Percentiles rank a stretch among this genome's conserved stretches.
Conservation (phyloP, 306 rosid species). For the Astragalus membranaceus region DNA sequence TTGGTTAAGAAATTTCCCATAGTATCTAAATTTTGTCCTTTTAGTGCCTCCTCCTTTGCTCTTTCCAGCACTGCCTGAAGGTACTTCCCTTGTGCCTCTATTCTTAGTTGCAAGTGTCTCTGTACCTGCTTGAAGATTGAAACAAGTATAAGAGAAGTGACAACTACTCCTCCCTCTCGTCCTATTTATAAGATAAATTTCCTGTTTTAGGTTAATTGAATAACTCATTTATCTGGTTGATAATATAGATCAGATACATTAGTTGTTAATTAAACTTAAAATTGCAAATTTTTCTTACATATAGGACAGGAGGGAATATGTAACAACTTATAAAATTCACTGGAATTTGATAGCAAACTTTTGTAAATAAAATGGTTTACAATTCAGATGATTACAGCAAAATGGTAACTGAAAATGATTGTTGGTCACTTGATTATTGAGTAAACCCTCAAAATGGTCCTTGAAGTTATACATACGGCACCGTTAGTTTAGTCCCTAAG, state of each 20-base stretch:
- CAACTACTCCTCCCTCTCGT: neutral
- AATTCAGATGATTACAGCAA: neutral
- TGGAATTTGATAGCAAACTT: neutral
- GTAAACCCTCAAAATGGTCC: neutral
- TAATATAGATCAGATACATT: too few species aligned
- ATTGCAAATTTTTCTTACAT: too few species aligned
- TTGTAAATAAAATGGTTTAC: neutral
- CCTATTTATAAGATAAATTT: too few species aligned
- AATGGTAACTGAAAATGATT: neutral
- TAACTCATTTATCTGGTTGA: too few species aligned
- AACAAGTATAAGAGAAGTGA: neutral
- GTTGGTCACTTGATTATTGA: neutral
- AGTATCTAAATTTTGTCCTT: constrained; percentile 46
- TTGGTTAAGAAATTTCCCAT: constrained; percentile 57
- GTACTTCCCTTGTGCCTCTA: constrained; percentile 89
- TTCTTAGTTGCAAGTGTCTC: constrained; percentile 73
- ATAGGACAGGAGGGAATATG: too few species aligned
- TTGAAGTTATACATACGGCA: too few species aligned
- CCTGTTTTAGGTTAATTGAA: too few species aligned
- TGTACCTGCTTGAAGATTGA: constrained; percentile 54
- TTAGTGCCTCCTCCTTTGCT: constrained; percentile 71
- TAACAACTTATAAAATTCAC: neutral
- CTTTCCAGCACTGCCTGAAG: constrained; percentile 72
- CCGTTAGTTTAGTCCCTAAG: too few species aligned
- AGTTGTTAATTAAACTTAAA: too few species aligned